Base-by-base conservation (phyloP, 257 asterid genomes). In the Salvia hispanica region DNA sequence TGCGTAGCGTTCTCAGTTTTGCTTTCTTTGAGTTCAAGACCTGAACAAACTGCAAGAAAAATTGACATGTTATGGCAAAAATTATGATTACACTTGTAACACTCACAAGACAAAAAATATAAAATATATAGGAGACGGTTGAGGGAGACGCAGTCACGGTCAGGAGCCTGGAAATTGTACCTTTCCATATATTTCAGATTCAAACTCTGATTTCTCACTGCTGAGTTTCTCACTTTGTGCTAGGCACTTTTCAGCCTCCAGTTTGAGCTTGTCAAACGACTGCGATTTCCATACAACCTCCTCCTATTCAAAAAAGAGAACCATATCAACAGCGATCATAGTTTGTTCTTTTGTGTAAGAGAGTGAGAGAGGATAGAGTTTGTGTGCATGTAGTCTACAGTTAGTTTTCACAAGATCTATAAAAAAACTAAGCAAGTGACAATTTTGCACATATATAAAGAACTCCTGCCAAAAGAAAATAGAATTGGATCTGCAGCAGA, bases 1-100 rank as follows among this genome's bases (percentile, higher is more conserved):
- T 89, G 18, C 89, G 93, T 63, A 93, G 89, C 67, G 86, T 95
- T 79, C 98, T 84, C 34, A 93, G 97, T 85, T 93, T 88, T 12
- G 85, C 82, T 81, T 93, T 93, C 84, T 93, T 93, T 67, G 96
- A 78, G 78, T 86, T 93, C 82, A 93, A 71, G 31, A 93, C 86
- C 37, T 65, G 82, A 56, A 85, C 82, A 78, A 93, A 90, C 98
- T 93, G 85, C 63, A 82, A 75, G 39, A 47, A 74, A 14, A 46
- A 72, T 13, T 45, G 28, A 48, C 53, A 58, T 18, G 34, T 58
- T 65, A 72, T 40, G 13, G 37, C 31, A 56, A 18, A 15, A 64
- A 0, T 43, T 10, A 3, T 4, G 55, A 18, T 52, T 3, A 16
- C 57, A 18, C 21, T 51, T 51, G 31, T 51, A 3, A 34, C 21